phyloP scores from a whole-genome alignment of 495 filamentous ascomycete species.

The Neurospora discreta region DNA sequence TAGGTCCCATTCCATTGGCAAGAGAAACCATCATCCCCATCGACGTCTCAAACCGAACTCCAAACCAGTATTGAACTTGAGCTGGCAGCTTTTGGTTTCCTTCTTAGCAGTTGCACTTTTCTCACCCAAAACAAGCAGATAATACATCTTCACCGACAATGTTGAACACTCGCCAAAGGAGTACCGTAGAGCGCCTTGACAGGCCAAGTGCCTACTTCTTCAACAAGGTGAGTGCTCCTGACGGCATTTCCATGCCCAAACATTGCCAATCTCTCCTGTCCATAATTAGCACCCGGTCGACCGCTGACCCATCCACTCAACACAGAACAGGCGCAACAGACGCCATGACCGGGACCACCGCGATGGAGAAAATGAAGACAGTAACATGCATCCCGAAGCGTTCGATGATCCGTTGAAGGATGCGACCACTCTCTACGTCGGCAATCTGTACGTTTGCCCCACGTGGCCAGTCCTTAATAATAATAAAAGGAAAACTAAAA shows the following conservation, averaged over 20 bases:
- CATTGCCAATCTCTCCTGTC: neutral
- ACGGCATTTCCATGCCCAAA: neutral
- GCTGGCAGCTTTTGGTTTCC: neutral
- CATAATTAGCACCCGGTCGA: neutral
- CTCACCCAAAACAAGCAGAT: neutral
- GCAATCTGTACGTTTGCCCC: slow-evolving; percentile 64
- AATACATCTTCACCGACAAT: neutral
- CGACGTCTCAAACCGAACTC: neutral
- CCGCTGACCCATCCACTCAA: slow-evolving; percentile 2
- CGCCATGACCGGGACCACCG: slow-evolving; percentile 51
- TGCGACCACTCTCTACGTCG: slow-evolving; percentile 93
- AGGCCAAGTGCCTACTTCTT: slow-evolving; percentile 81
- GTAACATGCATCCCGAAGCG: slow-evolving; percentile 39
- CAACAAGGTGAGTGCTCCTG: slow-evolving; percentile 47
- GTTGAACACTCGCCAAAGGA: slow-evolving; percentile 19
- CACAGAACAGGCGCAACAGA: slow-evolving; percentile 46
- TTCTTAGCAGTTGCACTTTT: slow-evolving; percentile 2
- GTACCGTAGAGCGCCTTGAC: slow-evolving; percentile 79
- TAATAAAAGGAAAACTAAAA: neutral
- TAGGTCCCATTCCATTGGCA: neutral
- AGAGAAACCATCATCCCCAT: neutral
- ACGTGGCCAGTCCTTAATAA: neutral
- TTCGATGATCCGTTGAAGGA: slow-evolving; percentile 65
- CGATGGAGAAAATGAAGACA: slow-evolving; percentile 38
- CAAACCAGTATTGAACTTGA: neutral